Conservation (phyloP, 169 alveolate species). For the Plasmodium blacklocki region DNA sequence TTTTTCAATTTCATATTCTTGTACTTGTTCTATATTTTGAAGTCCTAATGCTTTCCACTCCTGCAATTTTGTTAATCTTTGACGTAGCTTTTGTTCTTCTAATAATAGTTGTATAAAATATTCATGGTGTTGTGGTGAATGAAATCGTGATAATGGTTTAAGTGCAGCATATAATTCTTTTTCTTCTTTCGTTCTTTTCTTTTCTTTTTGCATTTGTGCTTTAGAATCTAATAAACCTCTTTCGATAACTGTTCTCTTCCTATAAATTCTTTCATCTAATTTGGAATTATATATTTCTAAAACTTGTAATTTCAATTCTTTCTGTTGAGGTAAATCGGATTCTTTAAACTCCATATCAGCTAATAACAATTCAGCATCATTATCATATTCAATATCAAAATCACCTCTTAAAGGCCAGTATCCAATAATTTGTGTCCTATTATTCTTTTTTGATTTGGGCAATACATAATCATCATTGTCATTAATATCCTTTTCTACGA, state of each 20-base stretch:
- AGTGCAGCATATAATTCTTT: constrained; percentile 90
- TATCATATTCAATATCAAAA: constrained; percentile 98
- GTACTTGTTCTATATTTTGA: constrained; percentile 90
- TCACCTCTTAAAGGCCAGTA: constrained; percentile 98
- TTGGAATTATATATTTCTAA: constrained; percentile 92
- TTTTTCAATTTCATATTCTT: constrained; percentile 77
- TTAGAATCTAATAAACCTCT: constrained; percentile 92
- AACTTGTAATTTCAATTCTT: constrained; percentile 86
- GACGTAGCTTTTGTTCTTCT: constrained; percentile 90
- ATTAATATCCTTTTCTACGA: constrained; percentile 34
- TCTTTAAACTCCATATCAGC: constrained; percentile 97
- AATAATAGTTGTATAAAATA: constrained; percentile 89
- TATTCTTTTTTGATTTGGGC: constrained; percentile 78
- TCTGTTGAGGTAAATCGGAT: constrained; percentile 89
- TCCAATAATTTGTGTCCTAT: constrained; percentile 92
- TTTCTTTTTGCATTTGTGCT: constrained; percentile 91
- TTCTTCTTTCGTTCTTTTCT: constrained; percentile 91
- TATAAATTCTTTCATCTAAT: constrained; percentile 91
- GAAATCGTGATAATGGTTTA: constrained; percentile 91
- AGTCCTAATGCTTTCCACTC: constrained; percentile 93
- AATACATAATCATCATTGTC: constrained; percentile 59
- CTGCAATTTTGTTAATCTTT: constrained; percentile 88
- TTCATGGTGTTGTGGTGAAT: constrained; percentile 92
- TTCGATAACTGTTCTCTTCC: constrained; percentile 89
- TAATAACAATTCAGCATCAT: constrained; percentile 97